Base-by-base conservation (phyloP, 2,329 filamentous ascomycete genomes). In the Ophiostoma pallidulum region DNA sequence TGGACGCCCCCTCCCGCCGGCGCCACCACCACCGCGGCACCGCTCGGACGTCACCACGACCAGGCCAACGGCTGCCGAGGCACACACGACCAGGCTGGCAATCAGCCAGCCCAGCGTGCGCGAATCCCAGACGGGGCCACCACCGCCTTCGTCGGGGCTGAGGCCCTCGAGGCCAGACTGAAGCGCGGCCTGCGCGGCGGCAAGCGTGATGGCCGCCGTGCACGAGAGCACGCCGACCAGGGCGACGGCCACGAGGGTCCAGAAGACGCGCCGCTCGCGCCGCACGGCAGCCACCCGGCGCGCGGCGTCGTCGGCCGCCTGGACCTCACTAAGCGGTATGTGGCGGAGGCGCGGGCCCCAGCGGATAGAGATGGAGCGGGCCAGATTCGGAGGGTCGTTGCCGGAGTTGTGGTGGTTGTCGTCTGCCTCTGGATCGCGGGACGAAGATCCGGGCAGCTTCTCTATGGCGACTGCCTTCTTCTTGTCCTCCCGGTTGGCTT, bases 261-360 rank as follows among this genome's bases (percentile, higher is more conserved):
- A 51, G 13, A 53, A 41, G 3, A 51, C 29, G 18, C 41, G 28
- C n/a, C 53, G 53, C 24, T 20, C 42, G 14, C 51, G 49, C 9
- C 37, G 49, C 4, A 10, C 20, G 2, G 42, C 45, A 7, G 45
- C 49, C 3, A 48, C 16, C 8, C 26, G 37, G 12, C 44, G 36
- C 2, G 28, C 48, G 12, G 45, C 49, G 5, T 53, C 53, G 32
- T 51, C 45, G 45, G 48, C 53, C 3, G 47, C 47, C 41, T 46
- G 44, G 39, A 36, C 39, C 1, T 48, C 49, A 24, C 42, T 20
- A 4, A 51, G 44, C 1, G 44, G 9, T 2, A 51, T 36, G n/a
- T 41, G 51, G 29, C 51, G 51, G 22, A 46, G 37, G 4, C 44
- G 48, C 2, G 48, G 49, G 4, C 53, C 53, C 19, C 47, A 43